Conservation (phyloP, 768 basidiomycete species). For the Butyriboletus loyo region DNA sequence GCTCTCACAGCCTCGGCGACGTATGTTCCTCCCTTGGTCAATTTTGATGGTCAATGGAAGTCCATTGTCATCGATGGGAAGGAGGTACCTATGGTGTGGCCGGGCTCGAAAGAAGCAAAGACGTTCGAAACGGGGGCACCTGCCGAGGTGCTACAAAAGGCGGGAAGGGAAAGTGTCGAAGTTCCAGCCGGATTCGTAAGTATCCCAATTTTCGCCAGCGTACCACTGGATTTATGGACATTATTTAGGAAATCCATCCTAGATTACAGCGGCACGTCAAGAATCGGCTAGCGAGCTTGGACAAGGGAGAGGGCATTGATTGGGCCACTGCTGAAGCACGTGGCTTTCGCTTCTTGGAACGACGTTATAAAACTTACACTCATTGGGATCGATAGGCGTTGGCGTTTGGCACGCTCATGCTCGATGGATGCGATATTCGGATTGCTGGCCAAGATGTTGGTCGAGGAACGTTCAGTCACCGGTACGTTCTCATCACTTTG, state of each 20-base stretch:
- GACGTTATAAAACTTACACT: neutral
- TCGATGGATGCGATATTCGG: slow-evolving; percentile 77
- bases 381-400: slow-evolving; percentile 52
- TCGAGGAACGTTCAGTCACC: slow-evolving; percentile 83
- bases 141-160: slow-evolving; percentile 44
- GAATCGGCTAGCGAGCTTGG: slow-evolving; percentile 65
- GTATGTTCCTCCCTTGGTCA: slow-evolving; percentile 49
- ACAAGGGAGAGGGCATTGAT: slow-evolving; percentile 70
- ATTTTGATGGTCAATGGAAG: slow-evolving; percentile 67
- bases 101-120: slow-evolving; percentile 51
- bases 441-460: slow-evolving; percentile 95
- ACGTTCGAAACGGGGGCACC: slow-evolving; percentile 70
- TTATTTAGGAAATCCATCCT: slow-evolving; percentile 67
- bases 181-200: slow-evolving; percentile 63
- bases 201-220: slow-evolving; percentile 3
- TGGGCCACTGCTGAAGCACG: slow-evolving; percentile 87
- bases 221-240: neutral
- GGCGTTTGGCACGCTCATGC: slow-evolving; percentile 84
- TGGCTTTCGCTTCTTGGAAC: neutral
- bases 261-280: slow-evolving; percentile 79
- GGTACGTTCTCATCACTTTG: slow-evolving; percentile 33
- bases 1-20: slow-evolving; percentile 51
- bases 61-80: slow-evolving; percentile 10
- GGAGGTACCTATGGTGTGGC: slow-evolving; percentile 45
- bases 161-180: slow-evolving; percentile 69